Percentiles rank a stretch among this genome's conserved stretches.
Conservation (phyloP, 164 flowering plant species). For the Tinospora cordifolia region DNA sequence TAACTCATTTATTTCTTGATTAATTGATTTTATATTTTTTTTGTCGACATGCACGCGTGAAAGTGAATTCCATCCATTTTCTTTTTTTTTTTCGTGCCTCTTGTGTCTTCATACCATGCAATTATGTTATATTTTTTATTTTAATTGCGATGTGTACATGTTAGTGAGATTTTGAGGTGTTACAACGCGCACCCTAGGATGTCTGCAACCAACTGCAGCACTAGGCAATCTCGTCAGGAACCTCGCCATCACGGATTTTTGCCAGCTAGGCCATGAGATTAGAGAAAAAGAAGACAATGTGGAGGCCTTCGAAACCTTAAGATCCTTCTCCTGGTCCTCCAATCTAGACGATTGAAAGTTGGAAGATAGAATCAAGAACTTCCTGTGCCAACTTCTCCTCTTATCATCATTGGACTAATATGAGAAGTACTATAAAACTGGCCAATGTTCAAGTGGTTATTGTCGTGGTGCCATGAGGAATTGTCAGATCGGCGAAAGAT, state of each 20-base stretch:
- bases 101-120: too few relatives aligned
- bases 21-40: too few relatives aligned
- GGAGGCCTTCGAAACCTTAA: slow-evolving; percentile 12
- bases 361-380: slow-evolving; percentile 16
- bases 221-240: too few relatives aligned
- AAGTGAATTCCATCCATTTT: too few relatives aligned
- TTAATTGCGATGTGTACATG: too few relatives aligned
- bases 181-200: too few relatives aligned
- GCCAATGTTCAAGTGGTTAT: slow-evolving; percentile 15
- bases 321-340: slow-evolving; percentile 16
- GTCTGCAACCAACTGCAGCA: too few relatives aligned
- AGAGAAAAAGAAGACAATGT: slow-evolving; percentile 11
- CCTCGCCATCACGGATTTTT: slow-evolving; percentile 22
- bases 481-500: slow-evolving; percentile 47
- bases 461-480: slow-evolving; percentile 12
- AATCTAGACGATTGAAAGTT: slow-evolving; percentile 18
- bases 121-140: too few relatives aligned
- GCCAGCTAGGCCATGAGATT: slow-evolving; percentile 26
- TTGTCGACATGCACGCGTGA: too few relatives aligned
- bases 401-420: slow-evolving; percentile 30
- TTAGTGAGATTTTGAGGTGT: too few relatives aligned
- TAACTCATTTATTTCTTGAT: too few relatives aligned
- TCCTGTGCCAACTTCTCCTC: slow-evolving; percentile 11
- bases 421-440: slow-evolving; percentile 75
- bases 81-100: too few relatives aligned